Percentiles rank a stretch among this genome's conserved stretches.
Conservation (phyloP, 1,284 basidiomycete genomes). For the Hemileia vastatrix region DNA sequence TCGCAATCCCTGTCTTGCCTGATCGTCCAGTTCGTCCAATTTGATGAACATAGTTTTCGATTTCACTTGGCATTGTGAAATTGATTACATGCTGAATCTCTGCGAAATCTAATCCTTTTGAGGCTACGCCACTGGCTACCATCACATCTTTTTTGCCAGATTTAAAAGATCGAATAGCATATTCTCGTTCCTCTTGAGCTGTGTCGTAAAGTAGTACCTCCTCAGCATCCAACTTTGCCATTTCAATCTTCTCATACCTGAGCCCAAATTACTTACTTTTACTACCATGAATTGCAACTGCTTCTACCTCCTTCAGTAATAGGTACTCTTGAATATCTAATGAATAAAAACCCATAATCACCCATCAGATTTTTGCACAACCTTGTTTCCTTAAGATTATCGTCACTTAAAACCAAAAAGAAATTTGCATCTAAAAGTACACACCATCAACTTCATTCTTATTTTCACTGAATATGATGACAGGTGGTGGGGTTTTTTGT, state of each 20-base stretch:
- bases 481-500: slow-evolving; percentile 96
- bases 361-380: background rate
- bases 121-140: slow-evolving; percentile 96
- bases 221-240: background rate
- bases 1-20: slow-evolving; percentile 98
- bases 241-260: background rate
- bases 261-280: slow-evolving; percentile 57
- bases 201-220: slow-evolving; percentile 1
- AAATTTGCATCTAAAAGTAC: slow-evolving; percentile 27
- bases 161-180: slow-evolving; percentile 96
- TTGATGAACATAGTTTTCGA: slow-evolving; percentile 96
- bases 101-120: slow-evolving; percentile 84
- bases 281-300: slow-evolving; percentile 95
- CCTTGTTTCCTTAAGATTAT: no score
- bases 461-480: slow-evolving; percentile 96
- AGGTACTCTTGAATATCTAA: slow-evolving; percentile 96
- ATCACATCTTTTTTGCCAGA: slow-evolving; percentile 95
- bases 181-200: slow-evolving; percentile 98
- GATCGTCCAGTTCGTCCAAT: slow-evolving; percentile 95
- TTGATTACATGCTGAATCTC: slow-evolving; percentile 97
- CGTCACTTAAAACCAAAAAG: no score
- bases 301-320: slow-evolving; percentile 90
- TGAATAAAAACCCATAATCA: background rate
- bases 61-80: slow-evolving; percentile 98
- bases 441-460: slow-evolving; percentile 97